A percentile compares a stretch with the other conserved stretches of the same genome.
Conservation (phyloP, 208 protist genomes). For the Acanthamoeba healyi region DNA sequence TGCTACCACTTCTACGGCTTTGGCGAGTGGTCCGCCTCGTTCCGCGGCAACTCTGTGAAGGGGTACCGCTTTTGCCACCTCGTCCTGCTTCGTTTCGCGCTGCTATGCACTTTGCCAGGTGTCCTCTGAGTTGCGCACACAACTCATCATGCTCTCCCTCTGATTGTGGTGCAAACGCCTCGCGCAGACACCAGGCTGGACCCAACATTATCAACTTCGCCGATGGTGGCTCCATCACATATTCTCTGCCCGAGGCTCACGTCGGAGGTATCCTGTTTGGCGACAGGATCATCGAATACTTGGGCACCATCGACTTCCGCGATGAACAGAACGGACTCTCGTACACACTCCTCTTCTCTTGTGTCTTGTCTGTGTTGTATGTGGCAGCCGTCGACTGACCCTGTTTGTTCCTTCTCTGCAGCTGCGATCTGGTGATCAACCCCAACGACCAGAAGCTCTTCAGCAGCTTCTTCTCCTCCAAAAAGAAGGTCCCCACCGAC, state of each 20-base stretch:
- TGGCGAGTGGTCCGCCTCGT: slow-evolving; percentile 72
- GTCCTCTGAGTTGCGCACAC: no score
- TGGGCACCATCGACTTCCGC: slow-evolving; percentile 76
- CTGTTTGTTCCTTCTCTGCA: background rate
- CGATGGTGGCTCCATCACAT: slow-evolving; percentile 77
- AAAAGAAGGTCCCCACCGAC: slow-evolving; percentile 71
- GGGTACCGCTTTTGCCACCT: slow-evolving; percentile 50
- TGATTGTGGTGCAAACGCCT: no score
- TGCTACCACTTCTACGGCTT: slow-evolving; percentile 76
- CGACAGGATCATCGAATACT: slow-evolving; percentile 80
- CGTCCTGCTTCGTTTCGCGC: no score
- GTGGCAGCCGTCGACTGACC: background rate
- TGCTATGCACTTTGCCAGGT: no score
- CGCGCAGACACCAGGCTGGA: slow-evolving; percentile 73
- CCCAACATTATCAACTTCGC: slow-evolving; percentile 79
- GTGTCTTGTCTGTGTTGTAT: background rate
- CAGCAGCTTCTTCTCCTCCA: slow-evolving; percentile 77
- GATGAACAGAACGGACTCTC: slow-evolving; percentile 77
- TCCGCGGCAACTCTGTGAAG: slow-evolving; percentile 79
- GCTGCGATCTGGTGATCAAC: slow-evolving; percentile 79
- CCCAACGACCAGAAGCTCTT: slow-evolving; percentile 77
- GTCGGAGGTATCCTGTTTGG: slow-evolving; percentile 81
- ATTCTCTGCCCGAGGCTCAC: slow-evolving; percentile 63
- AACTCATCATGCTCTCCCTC: no score
- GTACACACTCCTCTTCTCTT: background rate